Base-by-base conservation (phyloP, 2,329 filamentous ascomycete species). In the Colletotrichum eremochloae region DNA sequence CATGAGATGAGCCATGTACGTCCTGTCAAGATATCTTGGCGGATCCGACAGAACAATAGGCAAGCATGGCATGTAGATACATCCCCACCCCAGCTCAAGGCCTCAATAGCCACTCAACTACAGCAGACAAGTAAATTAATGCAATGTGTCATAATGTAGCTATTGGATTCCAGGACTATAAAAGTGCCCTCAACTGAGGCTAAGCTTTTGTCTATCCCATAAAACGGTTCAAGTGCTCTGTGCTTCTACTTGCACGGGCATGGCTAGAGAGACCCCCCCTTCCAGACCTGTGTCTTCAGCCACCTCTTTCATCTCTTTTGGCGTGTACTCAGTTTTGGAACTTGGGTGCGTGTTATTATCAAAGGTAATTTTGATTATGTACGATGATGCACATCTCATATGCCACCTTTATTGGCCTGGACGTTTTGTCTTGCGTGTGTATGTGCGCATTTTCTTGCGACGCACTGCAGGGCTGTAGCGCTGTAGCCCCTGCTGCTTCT, bases 351-450 rank as follows among this genome's bases (percentile, higher is more conserved):
- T 15, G 40, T n/a, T 29, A 42, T 56, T 52, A 38, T 68, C 36
- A 71, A 58, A 58, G 42, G 52, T 63, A 44, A 40, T 53, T 52
- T 53, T 58, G 64, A 71, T 68, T 71, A 71, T 71, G 68, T 63
- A 71, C 53, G 36, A 42, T 29, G 36, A 61, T 60, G 42, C 64
- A 63, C 40, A 29, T 52, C 24, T 57, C 52, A 31, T 24, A 57
- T 48, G 52, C 52, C 64, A 18, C 36, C 31, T 57, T 42, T n/a
- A 56, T 33, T n/a, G 38, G 46, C 56, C 50, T 20, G 44, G 29
- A 53, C 31, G 46, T 36, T 15, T n/a, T 24, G 60, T 57, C 42
- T 57, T 67, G 53, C 5, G 42, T 46, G 42, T 50, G 18, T 42
- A 33, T 15, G 33, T 53, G 33, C 44, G 24, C 36, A 53, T 50